Evolutionary conservation across 768 basidiomycete species (phyloP), one percentile per base, ranked within the genome.

Genomic region (Mycena alexandri): DNA sequence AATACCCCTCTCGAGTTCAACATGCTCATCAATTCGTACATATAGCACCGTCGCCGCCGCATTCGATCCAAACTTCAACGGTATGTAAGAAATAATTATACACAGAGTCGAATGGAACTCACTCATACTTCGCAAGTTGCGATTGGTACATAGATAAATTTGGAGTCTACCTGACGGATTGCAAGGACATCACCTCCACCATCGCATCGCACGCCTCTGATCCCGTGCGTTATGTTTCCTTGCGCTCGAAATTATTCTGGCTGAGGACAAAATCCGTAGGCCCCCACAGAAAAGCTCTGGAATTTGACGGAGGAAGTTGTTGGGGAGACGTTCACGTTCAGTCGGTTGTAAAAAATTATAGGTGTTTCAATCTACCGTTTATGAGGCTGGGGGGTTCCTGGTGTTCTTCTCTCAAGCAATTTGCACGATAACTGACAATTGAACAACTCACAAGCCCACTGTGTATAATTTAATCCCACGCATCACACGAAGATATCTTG

Each of bases 41-140:
- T 29, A 6, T 19, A 64, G 63, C 29, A 57, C 55, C 5, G 12
- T 64, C 16, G 56, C 46, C 8, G 63, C 63, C 1, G 63, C 63
- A n/a, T 65, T 65, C 13, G 63, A 65, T 55, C 55, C 63, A 3
- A 25, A 21, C 3, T 21, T 65, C 0, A 29, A 58, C 4, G 55
- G 63, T 59, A 6, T 7, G 55, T 43, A n/a, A n/a, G n/a, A 14
- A 3, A 38, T 17, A 21, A 55, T n/a, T n/a, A 24, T 41, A 11
- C 5, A 29, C 29, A 29, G 3, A 29, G 3, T 29, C 6, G 6
- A 29, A 29, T 29, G 29, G 29, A 29, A 29, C 29, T 29, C 29
- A 29, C 29, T 6, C 29, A 29, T n/a, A n/a, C n/a, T n/a, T n/a
- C n/a, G n/a, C n/a, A n/a, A n/a, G n/a, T n/a, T n/a, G n/a, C n/a